Evolutionary conservation across 1,139 yeast genomes (phyloP), one percentile per base, ranked within the genome.

Genomic region (Suhomyces choctaworum): DNA sequence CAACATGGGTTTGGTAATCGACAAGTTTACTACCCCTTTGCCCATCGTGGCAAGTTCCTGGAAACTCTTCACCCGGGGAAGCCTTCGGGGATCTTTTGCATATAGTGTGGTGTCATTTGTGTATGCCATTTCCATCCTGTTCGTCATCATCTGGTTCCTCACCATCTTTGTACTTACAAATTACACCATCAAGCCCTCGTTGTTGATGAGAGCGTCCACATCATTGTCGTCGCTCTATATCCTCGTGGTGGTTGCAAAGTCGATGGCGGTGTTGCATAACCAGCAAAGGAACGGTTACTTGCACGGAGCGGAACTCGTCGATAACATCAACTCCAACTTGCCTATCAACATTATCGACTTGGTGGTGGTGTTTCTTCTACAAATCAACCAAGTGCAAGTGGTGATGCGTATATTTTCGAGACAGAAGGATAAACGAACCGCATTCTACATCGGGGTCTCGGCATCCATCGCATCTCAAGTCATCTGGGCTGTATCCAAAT

Each of bases 351-450:
- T 79, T 7, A 62, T 85, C n/a, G 88, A 82, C 47, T 66, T 85
- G 26, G 52, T 87, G 1, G 76, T 80, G 19, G 80, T 80, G 15
- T 58, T 82, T 6, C 51, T 84, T 5, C 63, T 84, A 14, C 84
- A 82, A 53, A 63, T 85, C 22, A 80, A 87, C 39, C 92, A 85
- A 54, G 89, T 85, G 0, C 90, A 84, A 50, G 80, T 85, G 16
- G 70, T 84, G 5, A 82, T 82, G 78, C 64, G 92, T 36, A 61
- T 85, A 17, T 86, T 84, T 50, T 77, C 78, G 36, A 68, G 96
- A 26, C 83, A 76, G 36, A 72, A 73, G 36, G 96, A 88, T 57
- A 82, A 82, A 52, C 66, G 88, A 36, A 60, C 81, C 28, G 75
- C 86, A 4, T 73, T 85, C 31, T 66, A 76, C 41, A 63, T 80